Conservation (phyloP, 306 rosid species). For the Sphenostylis stenocarpa region DNA sequence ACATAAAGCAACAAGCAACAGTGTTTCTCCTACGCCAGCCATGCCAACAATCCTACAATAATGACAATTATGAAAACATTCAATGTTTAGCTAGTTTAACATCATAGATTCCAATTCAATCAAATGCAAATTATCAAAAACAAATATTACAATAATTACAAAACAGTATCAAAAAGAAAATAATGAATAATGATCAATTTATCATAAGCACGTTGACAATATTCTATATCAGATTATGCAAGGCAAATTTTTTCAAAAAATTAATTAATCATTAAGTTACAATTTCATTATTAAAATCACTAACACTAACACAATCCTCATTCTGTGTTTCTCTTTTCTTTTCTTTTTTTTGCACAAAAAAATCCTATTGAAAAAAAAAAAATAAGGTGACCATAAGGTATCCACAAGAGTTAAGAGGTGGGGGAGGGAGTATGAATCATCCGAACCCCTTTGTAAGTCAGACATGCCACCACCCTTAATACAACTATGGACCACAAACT, state of each 20-base stretch:
- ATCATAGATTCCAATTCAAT: conserved; percentile 30
- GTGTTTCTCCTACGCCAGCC: conserved; percentile 88
- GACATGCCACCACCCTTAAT: background rate
- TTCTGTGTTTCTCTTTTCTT: background rate
- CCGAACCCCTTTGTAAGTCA: background rate
- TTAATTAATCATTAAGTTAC: background rate
- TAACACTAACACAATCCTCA: background rate
- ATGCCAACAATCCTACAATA: conserved; percentile 95
- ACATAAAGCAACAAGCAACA: conserved; percentile 77
- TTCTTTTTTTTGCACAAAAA: background rate
- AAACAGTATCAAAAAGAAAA: conserved; percentile 3
- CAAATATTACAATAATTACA: background rate
- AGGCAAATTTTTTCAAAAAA: background rate
- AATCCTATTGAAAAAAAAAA: background rate
- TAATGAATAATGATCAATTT: background rate
- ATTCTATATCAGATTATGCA: background rate
- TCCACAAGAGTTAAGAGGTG: background rate
- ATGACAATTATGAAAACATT: conserved; percentile 24
- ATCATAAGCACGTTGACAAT: background rate
- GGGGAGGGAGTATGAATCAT: background rate
- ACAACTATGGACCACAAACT: background rate
- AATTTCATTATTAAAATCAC: background rate
- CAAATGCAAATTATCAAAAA: conserved; percentile 14
- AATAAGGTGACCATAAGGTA: background rate
- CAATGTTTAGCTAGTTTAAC: conserved; percentile 24